Evolutionary conservation across 306 rosid species (phyloP), one percentile per base, ranked within the genome.

Genomic region (Castanospermum australe): DNA sequence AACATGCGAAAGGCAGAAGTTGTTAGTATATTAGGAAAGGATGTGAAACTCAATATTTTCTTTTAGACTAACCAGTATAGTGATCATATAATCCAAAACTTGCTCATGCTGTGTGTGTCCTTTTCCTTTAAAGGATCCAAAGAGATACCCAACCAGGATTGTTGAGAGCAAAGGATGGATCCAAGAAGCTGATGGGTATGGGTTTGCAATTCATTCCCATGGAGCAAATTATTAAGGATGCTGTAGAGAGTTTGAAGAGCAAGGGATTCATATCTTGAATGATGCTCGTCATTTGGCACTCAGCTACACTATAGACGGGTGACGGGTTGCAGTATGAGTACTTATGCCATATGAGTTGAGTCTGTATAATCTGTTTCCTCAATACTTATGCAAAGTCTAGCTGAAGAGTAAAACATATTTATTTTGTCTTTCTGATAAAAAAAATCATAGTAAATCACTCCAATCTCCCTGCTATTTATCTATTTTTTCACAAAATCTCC

Each of bases 181-280:
- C 86, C 1, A 85, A 82, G 83, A 91, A 91, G 81, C 87, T 94
- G 64, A 85, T 89, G 76, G 92, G 86, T 76, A 51, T 94, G 90
- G 97, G 97, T 39, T 44, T 92, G 82, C 77, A 89, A 15, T 92
- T 94, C 88, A 90, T 82, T 71, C 94, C 95, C 22, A 85, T 94
- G 92, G 99, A 92, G 81, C 83, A 91, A 59, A 94, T 95, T 35
- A 90, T 94, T 77, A 91, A 82, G 97, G 98, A 95, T 22, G 85
- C 90, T 11, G 96, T 91, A 5, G 99, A 91, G 91, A 66, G 90
- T 70, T 80, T 94, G 56, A 90, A 89, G 92, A 89, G 51, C 82
- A 94, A 83, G 79, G 97, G 95, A 30, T 81, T 77, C 67, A 72
- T 94, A 80, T 84, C 92, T 33, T 93, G 74, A 88, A 70, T 73